Percentiles rank a stretch among this genome's conserved stretches.
Conservation (phyloP, 108 stramenopile species). For the Pelagomonas calceolata region DNA sequence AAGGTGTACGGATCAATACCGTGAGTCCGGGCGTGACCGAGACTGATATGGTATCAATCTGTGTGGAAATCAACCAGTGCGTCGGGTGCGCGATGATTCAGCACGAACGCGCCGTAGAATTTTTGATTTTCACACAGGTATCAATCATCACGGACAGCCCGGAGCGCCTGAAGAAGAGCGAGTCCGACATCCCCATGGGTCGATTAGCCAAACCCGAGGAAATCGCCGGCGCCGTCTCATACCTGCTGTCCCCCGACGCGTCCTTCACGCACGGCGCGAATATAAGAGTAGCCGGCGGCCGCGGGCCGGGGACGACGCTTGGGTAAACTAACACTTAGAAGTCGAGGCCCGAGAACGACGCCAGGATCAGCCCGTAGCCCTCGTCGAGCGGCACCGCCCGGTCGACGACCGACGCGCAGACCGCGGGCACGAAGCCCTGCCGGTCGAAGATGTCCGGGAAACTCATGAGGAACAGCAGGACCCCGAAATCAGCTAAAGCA, state of each 20-base stretch:
- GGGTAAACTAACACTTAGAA: background rate
- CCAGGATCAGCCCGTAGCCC: conserved; percentile 79
- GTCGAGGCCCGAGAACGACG: conserved; percentile 70
- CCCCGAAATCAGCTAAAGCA: conserved; percentile 78
- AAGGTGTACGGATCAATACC: background rate
- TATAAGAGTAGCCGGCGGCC: background rate
- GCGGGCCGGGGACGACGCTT: background rate
- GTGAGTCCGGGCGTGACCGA: background rate
- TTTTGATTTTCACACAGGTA: no score
- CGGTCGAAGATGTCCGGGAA: conserved; percentile 50
- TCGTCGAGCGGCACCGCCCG: conserved; percentile 67
- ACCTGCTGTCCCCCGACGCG: background rate
- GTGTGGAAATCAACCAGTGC: background rate
- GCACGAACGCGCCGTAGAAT: no score
- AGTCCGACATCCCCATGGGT: background rate
- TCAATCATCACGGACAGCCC: background rate
- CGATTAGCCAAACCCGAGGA: background rate
- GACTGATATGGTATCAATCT: background rate
- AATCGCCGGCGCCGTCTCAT: background rate
- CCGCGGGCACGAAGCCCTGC: conserved; percentile 59
- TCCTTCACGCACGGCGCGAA: background rate
- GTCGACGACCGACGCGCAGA: conserved; percentile 66
- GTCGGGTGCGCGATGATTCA: no score
- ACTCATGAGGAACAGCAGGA: conserved; percentile 69
- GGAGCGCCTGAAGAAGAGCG: background rate